phyloP scores from a whole-genome alignment of 768 basidiomycete species.

The Phaeotremella skinneri region DNA sequence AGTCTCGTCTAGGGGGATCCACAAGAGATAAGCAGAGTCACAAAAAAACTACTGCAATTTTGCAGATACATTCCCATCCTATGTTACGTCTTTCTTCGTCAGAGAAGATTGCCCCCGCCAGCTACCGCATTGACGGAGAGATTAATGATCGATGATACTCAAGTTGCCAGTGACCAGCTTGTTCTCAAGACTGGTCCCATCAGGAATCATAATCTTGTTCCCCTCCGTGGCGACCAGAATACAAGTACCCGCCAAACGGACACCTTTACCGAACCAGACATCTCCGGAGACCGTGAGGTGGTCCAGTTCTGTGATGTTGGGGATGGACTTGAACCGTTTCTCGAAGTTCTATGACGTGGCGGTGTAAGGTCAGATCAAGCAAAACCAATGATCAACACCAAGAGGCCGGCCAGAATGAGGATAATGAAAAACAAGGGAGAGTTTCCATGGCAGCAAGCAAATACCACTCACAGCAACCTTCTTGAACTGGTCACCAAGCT shows the following conservation, averaged over 20 bases:
- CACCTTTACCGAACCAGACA: conserved; percentile 80
- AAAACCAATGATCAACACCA: too few relatives aligned
- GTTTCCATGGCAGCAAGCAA: neutral
- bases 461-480: conserved; percentile 59
- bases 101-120: too few relatives aligned
- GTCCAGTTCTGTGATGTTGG: conserved; percentile 83
- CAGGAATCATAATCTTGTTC: conserved; percentile 76
- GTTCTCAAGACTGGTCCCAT: conserved; percentile 61
- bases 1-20: too few relatives aligned
- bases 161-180: conserved; percentile 77
- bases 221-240: conserved; percentile 84
- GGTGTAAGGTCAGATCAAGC: too few relatives aligned
- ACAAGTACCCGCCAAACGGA: conserved; percentile 76
- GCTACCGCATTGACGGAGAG: neutral
- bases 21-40: too few relatives aligned
- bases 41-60: too few relatives aligned
- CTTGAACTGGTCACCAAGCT: conserved; percentile 95
- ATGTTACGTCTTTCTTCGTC: too few relatives aligned
- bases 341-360: conserved; percentile 66
- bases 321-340: conserved; percentile 92
- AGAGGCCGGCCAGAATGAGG: neutral
- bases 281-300: conserved; percentile 92
- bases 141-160: conserved; percentile 66
- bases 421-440: neutral
- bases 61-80: too few relatives aligned